Percentiles rank a stretch among this genome's conserved stretches.
These are phyloP conservation scores for Solanum tarapatanum DNA, from an alignment of 257 asterid genomes.

Conservation along the genomic window DNA sequence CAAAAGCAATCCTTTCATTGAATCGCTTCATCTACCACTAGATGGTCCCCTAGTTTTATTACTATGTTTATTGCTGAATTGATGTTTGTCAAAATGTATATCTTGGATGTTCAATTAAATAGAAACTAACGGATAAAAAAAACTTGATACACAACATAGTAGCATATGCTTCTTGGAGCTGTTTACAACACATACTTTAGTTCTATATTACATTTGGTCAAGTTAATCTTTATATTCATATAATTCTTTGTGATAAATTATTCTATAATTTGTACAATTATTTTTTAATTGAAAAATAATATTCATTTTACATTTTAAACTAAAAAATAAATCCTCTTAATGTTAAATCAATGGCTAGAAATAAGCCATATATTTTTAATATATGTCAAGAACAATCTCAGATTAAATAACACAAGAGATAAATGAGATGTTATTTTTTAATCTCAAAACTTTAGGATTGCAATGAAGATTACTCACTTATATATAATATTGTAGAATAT, in stretches of 20 bases:
- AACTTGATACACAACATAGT: too few relatives aligned
- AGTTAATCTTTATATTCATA: too few relatives aligned
- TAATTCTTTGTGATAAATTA: too few relatives aligned
- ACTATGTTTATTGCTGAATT: neutral
- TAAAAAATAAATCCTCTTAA: neutral
- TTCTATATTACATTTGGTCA: too few relatives aligned
- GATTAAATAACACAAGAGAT: neutral
- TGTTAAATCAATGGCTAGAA: neutral
- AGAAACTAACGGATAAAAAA: neutral
- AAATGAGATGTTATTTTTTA: neutral
- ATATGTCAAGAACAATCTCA: neutral
- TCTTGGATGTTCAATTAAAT: neutral
- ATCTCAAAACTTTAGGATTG: too few relatives aligned
- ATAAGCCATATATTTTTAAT: neutral
- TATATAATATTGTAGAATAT: too few relatives aligned
- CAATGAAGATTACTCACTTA: neutral
- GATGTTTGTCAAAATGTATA: neutral
- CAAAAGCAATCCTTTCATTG: neutral
- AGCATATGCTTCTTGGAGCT: neutral
- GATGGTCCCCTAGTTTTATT: neutral
- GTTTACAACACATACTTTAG: neutral
- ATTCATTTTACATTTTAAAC: neutral
- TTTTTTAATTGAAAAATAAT: too few relatives aligned
- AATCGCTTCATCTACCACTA: too few relatives aligned
- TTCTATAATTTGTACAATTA: too few relatives aligned